phyloP scores from a whole-genome alignment of 2,329 filamentous ascomycete genomes.

The Magnaporthiopsis rhizophila region DNA sequence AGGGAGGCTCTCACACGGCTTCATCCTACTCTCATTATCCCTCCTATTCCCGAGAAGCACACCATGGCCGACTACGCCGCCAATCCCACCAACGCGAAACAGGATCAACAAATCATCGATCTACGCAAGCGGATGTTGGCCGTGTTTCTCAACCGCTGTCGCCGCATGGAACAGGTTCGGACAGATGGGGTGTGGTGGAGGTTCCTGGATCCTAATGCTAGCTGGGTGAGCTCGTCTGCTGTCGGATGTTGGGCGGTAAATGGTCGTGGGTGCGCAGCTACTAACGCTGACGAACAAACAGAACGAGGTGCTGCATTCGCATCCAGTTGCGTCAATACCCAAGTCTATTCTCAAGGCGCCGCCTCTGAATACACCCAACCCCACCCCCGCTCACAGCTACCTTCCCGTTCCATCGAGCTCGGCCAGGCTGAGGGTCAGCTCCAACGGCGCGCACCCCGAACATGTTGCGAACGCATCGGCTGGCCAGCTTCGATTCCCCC shows the following conservation, averaged over 20 bases:
- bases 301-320: constrained; percentile 92
- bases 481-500: constrained; percentile 70
- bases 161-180: constrained; percentile 83
- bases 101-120: constrained; percentile 95
- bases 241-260: constrained; percentile 8
- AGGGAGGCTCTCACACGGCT: constrained; percentile 81
- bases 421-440: constrained; percentile 67
- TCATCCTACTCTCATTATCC: constrained; percentile 91
- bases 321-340: constrained; percentile 82
- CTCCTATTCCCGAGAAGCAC: constrained; percentile 97
- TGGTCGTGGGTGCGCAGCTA: neutral
- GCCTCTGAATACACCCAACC: constrained; percentile 91
- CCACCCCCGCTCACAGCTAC: constrained; percentile 75
- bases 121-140: constrained; percentile 93
- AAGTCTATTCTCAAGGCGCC: constrained; percentile 93
- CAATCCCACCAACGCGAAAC: constrained; percentile 95
- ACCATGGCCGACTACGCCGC: constrained; percentile 98
- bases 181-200: constrained; percentile 97
- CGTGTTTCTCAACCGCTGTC: constrained; percentile 89
- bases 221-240: constrained; percentile 62
- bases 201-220: constrained; percentile 94
- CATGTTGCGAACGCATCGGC: constrained; percentile 20
- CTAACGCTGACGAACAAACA: constrained; percentile 43
- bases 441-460: constrained; percentile 24
- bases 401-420: constrained; percentile 79